These are phyloP conservation scores for Claviceps citrina DNA, from an alignment of 2,329 filamentous ascomycete genomes.

Conservation along the genomic window DNA sequence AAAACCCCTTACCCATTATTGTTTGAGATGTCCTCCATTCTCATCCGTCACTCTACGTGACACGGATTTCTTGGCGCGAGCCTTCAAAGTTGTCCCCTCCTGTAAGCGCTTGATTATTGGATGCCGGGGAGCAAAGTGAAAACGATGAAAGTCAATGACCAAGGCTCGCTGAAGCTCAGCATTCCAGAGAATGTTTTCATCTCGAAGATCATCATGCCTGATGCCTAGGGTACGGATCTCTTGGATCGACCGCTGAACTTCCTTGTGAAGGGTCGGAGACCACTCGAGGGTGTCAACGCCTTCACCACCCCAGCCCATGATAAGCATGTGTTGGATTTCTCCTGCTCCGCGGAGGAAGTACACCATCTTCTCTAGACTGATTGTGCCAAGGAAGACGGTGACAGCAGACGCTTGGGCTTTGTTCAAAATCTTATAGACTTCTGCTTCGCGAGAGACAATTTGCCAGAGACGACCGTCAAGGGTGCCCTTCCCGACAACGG, in stretches of 20 bases:
- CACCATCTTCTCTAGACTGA: not conserved
- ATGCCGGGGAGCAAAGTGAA: too few species aligned
- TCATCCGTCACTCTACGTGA: too few species aligned
- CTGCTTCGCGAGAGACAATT: slow-evolving; percentile 1
- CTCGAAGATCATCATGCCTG: not conserved
- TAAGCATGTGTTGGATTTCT: slow-evolving; percentile 3
- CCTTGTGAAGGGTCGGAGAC: rapidly evolving
- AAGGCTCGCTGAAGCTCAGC: not conserved
- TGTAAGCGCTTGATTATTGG: too few species aligned
- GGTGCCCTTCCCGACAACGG: slow-evolving; percentile 5
- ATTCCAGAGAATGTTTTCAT: not conserved
- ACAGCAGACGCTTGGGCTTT: slow-evolving; percentile 2
- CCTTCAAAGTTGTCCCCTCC: too few species aligned
- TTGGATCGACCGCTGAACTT: not conserved
- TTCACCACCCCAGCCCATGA: slow-evolving; percentile 5
- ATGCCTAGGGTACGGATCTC: not conserved
- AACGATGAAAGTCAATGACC: slow-evolving; percentile 8
- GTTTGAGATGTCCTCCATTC: too few species aligned
- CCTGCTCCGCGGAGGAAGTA: slow-evolving; percentile 3
- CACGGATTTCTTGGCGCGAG: too few species aligned
- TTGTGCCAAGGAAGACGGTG: slow-evolving; percentile 5
- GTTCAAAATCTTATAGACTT: slow-evolving; percentile 1
- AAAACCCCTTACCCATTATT: too few species aligned
- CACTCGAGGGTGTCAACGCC: too few species aligned
- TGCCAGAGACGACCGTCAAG: too few species aligned